Evolutionary conservation across 768 basidiomycete genomes (phyloP).

Genomic region (Cystobasidium tubakii): DNA sequence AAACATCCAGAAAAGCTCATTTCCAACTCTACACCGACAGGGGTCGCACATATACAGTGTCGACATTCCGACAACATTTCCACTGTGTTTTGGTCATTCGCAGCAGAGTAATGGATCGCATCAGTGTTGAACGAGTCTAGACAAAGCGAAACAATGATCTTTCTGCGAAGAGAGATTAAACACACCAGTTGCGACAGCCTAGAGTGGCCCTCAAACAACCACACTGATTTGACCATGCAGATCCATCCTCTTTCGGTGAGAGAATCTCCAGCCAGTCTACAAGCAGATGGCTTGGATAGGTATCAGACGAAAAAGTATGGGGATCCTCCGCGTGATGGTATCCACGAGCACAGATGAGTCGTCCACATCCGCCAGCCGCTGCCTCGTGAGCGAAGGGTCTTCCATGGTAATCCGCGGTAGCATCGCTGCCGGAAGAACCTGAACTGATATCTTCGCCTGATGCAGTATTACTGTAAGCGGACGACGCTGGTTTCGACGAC

Average conservation of each 20-base stretch:
- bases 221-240: background rate
- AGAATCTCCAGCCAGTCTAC: conserved; percentile 28
- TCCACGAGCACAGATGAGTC: conserved; percentile 9
- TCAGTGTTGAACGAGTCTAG: no score
- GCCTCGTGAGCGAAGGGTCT: background rate
- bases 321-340: background rate
- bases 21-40: background rate
- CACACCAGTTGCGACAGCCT: conserved; percentile 25
- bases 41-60: background rate
- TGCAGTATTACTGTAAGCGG: no score
- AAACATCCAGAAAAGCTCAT: background rate
- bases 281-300: background rate
- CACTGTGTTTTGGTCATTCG: no score
- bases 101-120: no score
- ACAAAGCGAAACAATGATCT: no score
- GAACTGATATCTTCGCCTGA: no score
- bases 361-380: conserved; percentile 5
- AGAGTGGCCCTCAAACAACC: background rate
- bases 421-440: background rate
- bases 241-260: background rate
- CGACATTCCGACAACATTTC: conserved; percentile 9
- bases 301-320: background rate
- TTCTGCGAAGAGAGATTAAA: no score
- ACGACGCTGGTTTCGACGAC: background rate
- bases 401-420: background rate